Evolutionary conservation across 2,329 filamentous ascomycete species (phyloP), one percentile per base, ranked within the genome.

Genomic region (Fusarium mundagurra): DNA sequence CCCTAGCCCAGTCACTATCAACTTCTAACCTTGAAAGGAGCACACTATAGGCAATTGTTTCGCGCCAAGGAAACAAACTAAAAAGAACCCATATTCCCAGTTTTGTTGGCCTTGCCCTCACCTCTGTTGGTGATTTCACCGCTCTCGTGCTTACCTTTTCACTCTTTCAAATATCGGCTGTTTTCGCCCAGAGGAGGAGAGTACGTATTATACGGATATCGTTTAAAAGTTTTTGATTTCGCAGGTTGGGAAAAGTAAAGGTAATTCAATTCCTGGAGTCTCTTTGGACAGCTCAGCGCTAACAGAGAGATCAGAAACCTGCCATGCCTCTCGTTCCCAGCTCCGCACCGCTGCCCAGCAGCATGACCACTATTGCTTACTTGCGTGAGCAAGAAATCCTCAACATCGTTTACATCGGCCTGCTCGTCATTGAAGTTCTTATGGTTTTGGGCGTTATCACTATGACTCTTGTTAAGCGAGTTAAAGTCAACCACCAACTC

Each of bases 361-460:
- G 69, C 44, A 75, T 75, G 73, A 60, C 60, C 18, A 71, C 73
- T 11, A 63, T 77, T 65, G 67, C 76, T 47, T 71, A 79, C 78
- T 69, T 73, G 77, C 74, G 65, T 64, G 70, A 77, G 78, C 55
- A 80, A 73, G 69, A 78, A 58, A 80, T 87, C 39, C 79, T 87
- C 53, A 86, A 88, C 80, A 80, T 81, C 39, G 75, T 87, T 54
- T 87, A 86, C 84, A 81, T 87, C 54, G 83, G 84, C 45, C 82
- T 88, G n/a, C 77, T 87, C 45, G 82, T 82, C 24, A 74, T 87
- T 41, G 85, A 88, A 71, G 82, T 84, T 24, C 66, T 85, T 48
- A 83, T 87, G 81, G 83, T 88, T 8, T 66, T 85, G 36, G 81
- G 82, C 16, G 83, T 86, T 18, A 81, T 80, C 31, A 72, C 81